Conservation (phyloP, 805 yeast species). For the Candida stauntonica region DNA sequence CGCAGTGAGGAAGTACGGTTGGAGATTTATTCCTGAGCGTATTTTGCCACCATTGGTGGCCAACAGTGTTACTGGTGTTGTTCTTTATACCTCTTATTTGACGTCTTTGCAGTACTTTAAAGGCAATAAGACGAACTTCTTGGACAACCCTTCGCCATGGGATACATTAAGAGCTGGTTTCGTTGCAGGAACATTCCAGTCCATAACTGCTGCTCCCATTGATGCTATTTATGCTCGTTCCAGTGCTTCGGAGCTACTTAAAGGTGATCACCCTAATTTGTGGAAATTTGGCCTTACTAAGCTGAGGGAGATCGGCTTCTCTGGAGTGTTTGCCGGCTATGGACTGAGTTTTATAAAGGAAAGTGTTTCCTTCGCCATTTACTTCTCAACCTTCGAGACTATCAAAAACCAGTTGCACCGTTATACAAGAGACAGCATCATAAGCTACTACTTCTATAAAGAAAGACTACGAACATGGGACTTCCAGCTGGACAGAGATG, state of each 20-base stretch:
- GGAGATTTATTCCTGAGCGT: conserved; percentile 76
- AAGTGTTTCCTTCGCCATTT: conserved; percentile 75
- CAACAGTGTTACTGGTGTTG: conserved; percentile 84
- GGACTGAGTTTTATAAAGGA: conserved; percentile 77
- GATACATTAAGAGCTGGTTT: conserved; percentile 78
- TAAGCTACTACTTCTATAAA: conserved; percentile 39
- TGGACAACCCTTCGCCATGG: conserved; percentile 28
- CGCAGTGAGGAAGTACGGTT: conserved; percentile 74
- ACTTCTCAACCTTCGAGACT: conserved; percentile 75
- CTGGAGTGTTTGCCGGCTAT: conserved; percentile 89
- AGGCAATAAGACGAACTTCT: conserved; percentile 18
- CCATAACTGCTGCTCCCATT: conserved; percentile 89
- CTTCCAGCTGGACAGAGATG: conserved; percentile 21
- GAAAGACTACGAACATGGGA: conserved; percentile 27
- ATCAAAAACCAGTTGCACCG: conserved; percentile 66
- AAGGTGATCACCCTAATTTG: conserved; percentile 62
- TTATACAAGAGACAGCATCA: conserved; percentile 41
- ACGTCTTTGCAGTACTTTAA: conserved; percentile 42
- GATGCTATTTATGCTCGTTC: conserved; percentile 88
- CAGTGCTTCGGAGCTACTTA: conserved; percentile 65
- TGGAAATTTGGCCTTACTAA: conserved; percentile 75
- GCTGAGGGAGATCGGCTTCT: conserved; percentile 65
- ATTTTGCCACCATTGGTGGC: conserved; percentile 85
- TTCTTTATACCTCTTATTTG: conserved; percentile 79
- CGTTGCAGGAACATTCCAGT: conserved; percentile 81